phyloP scores from a whole-genome alignment of 1,139 yeast genomes.

The Martiniozyma asiatica region DNA sequence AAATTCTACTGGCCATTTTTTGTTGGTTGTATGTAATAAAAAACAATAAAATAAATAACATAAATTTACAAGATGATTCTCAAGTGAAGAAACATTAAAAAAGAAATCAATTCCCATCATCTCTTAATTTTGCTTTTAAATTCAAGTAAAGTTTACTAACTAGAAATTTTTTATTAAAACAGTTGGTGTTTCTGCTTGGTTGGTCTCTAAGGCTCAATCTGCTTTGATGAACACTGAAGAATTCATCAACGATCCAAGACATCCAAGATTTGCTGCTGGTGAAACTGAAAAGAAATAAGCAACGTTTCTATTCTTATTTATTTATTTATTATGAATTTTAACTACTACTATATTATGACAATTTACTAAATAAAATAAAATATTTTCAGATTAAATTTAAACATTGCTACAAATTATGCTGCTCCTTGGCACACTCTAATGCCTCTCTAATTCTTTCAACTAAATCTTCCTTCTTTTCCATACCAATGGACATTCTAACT shows the following conservation, averaged over 20 bases:
- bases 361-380: no score
- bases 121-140: no score
- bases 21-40: constrained; percentile 45
- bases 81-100: no score
- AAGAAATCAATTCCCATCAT: no score
- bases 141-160: no score
- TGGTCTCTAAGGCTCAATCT: constrained; percentile 44
- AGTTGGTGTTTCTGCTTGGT: constrained; percentile 42
- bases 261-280: constrained; percentile 55
- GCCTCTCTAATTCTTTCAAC: constrained; percentile 46
- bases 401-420: constrained; percentile 17
- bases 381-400: not conserved
- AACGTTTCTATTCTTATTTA: not conserved
- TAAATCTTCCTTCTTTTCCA: constrained; percentile 48
- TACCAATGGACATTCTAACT: constrained; percentile 77
- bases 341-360: no score
- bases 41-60: no score
- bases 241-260: constrained; percentile 68
- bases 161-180: constrained; percentile 3
- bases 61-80: no score
- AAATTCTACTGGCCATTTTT: constrained; percentile 63
- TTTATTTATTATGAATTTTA: constrained; percentile 5
- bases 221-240: constrained; percentile 46
- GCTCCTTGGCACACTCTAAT: constrained; percentile 41
- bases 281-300: constrained; percentile 28